Evolutionary conservation across 306 rosid genomes (phyloP).

Genomic region (Cicer chorassanicum): DNA sequence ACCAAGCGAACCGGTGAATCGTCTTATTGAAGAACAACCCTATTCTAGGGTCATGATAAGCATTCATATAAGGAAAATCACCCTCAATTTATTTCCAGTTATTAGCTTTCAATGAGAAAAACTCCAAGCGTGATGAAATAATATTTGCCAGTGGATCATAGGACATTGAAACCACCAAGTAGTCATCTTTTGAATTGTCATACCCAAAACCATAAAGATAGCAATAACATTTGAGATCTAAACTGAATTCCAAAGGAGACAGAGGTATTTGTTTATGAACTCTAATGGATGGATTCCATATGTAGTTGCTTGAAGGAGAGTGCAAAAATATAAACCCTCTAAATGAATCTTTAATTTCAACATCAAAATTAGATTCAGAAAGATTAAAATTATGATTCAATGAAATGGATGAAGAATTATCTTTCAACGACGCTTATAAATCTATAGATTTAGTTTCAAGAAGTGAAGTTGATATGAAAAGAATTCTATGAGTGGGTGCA

Average conservation of each 20-base stretch:
- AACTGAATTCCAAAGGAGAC: background rate
- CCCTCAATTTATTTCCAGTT: too few relatives aligned
- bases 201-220: slow-evolving; percentile 15
- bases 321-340: slow-evolving; percentile 1
- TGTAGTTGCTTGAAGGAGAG: too few relatives aligned
- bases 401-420: background rate
- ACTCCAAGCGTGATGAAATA: background rate
- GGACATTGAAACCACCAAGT: background rate
- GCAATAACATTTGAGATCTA: fast-evolving
- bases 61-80: background rate
- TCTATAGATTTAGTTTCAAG: background rate
- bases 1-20: slow-evolving; percentile 29
- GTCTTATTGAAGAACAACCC: slow-evolving; percentile 7
- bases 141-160: too few relatives aligned
- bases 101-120: too few relatives aligned
- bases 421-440: background rate
- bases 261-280: background rate
- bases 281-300: slow-evolving; percentile 22
- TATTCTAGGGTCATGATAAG: background rate
- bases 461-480: background rate
- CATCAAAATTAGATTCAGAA: background rate
- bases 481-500: background rate
- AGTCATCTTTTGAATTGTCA: slow-evolving; percentile 10
- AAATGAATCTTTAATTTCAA: background rate
- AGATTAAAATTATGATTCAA: background rate